phyloP scores from a whole-genome alignment of 108 stramenopile species.

The Conticribra guillardii region DNA sequence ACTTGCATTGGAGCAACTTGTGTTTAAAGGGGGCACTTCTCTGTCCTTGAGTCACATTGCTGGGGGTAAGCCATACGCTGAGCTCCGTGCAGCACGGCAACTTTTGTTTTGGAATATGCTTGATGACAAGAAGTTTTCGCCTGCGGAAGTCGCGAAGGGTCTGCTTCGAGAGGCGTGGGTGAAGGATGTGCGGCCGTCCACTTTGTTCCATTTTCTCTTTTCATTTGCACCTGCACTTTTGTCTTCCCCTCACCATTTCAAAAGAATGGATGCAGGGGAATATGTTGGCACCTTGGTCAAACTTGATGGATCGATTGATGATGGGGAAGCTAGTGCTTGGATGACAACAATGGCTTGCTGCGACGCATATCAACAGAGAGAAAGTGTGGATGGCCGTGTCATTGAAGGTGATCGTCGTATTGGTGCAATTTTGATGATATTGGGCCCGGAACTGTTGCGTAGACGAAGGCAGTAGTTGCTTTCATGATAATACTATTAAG shows the following conservation, averaged over 20 bases:
- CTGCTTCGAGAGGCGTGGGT: constrained; percentile 83
- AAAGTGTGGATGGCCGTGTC: constrained; percentile 52
- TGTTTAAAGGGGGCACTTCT: constrained; percentile 61
- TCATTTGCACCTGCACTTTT: constrained; percentile 76
- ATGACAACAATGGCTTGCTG: constrained; percentile 87
- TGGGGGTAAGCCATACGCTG: constrained; percentile 82
- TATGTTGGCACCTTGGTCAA: constrained; percentile 74
- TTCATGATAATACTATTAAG: neutral
- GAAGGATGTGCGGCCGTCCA: constrained; percentile 83
- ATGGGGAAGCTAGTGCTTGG: constrained; percentile 88
- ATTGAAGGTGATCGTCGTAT: constrained; percentile 74
- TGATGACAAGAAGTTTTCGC: constrained; percentile 62
- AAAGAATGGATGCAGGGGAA: constrained; percentile 76
- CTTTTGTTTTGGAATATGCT: constrained; percentile 89
- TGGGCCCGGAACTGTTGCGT: constrained; percentile 83
- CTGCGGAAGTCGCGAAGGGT: constrained; percentile 66
- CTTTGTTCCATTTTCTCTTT: constrained; percentile 85
- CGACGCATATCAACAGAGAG: constrained; percentile 87
- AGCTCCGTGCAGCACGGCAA: constrained; percentile 83
- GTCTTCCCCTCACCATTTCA: constrained; percentile 86
- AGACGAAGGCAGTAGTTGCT: constrained; percentile 64
- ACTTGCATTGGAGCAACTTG: constrained; percentile 76
- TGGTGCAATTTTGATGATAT: constrained; percentile 70
- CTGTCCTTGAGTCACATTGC: constrained; percentile 66
- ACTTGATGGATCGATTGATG: constrained; percentile 78